A percentile compares a stretch with the other conserved stretches of the same genome.
These are phyloP conservation scores for Flaveria trinervia DNA, from an alignment of 129 eudicot genomes.

Conservation along the genomic window DNA sequence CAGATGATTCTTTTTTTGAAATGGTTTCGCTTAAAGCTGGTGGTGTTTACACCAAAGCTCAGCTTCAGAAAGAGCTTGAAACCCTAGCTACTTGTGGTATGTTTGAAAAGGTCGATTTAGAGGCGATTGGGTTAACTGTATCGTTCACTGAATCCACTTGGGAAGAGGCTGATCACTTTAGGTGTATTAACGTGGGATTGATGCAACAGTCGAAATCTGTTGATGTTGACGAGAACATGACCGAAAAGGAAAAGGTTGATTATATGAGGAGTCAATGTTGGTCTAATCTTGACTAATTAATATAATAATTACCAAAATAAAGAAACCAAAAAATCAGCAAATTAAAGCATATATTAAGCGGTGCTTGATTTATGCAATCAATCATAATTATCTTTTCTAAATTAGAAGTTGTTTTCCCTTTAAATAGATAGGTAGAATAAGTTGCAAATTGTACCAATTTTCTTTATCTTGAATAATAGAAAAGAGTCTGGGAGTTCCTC, in stretches of 20 bases:
- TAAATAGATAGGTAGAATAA: too few species aligned
- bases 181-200: slow-evolving; percentile 78
- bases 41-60: slow-evolving; percentile 68
- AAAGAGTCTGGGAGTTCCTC: too few species aligned
- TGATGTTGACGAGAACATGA: slow-evolving; percentile 67
- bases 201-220: slow-evolving; percentile 70
- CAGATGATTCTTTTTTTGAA: slow-evolving; percentile 74
- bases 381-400: too few species aligned
- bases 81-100: slow-evolving; percentile 72
- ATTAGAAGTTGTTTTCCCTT: too few species aligned
- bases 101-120: slow-evolving; percentile 80
- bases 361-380: too few species aligned
- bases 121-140: slow-evolving; percentile 45
- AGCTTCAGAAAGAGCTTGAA: slow-evolving; percentile 84
- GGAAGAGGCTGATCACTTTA: slow-evolving; percentile 60
- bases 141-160: slow-evolving; percentile 66
- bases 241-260: slow-evolving; percentile 66
- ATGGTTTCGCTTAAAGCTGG: slow-evolving; percentile 70
- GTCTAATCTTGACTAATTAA: too few species aligned
- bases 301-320: too few species aligned
- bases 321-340: too few species aligned
- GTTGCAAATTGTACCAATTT: too few species aligned
- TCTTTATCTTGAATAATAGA: too few species aligned
- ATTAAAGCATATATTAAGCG: too few species aligned
- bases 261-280: slow-evolving; percentile 41